Evolutionary conservation across 2,329 filamentous ascomycete species (phyloP), one percentile per base, ranked within the genome.

Genomic region (Xylariaceae sp.): DNA sequence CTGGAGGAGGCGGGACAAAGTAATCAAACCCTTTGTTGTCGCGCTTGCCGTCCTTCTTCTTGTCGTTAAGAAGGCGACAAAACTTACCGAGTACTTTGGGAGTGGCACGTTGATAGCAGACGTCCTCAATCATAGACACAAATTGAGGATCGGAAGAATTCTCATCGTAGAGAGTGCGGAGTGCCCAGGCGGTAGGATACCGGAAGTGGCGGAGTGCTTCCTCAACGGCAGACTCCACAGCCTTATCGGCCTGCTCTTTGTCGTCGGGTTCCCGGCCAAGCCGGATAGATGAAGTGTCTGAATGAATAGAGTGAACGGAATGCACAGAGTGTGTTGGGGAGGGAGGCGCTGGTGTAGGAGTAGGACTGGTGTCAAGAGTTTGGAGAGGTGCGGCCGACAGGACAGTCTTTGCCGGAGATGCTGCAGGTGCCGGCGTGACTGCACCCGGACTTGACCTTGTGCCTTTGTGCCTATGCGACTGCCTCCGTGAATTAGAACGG

Each of bases 181-280:
- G 70, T 39, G 82, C 81, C 70, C 76, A 85, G 2, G 82, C 82
- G 9, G 81, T 85, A 47, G 80, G 78, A 62, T 81, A 84, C 51
- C 79, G 77, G 53, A 73, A 72, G 60, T 78, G 74, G 51, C 72
- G 68, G 43, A 85, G 65, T 5, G 81, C 81, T 59, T 82, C 74
- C 10, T 81, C 75, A 30, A 84, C 78, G n/a, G 80, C 80, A 31
- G 67, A 61, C 62, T 82, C 77, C 36, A 85, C 71, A 27, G 82
- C 75, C 59, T 70, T 75, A 58, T 77, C 78, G 22, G 73, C 70
- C 32, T 73, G 62, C 36, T 75, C 74, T 53, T 70, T 74, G 54
- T 74, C 70, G 2, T 66, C 63, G 11, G 61, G 59, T 19, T 61
- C 52, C 30, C 56, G 52, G 3, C 43, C 39, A 12, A 47, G 49